Base-by-base conservation (phyloP, 495 filamentous ascomycete genomes). In the Lichenothelia convexa region DNA sequence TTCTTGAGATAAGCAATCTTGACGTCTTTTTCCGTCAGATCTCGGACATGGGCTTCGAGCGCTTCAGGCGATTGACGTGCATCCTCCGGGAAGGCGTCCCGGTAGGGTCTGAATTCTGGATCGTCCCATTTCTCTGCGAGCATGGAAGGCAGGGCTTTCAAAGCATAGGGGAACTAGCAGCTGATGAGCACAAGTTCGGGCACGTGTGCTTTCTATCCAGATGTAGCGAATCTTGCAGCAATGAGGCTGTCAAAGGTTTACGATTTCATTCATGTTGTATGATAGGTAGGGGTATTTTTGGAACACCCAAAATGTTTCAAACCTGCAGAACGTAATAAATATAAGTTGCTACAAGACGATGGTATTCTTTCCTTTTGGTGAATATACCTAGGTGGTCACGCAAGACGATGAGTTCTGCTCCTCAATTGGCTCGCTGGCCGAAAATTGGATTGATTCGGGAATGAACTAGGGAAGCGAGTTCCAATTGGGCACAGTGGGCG, bases 1-100 rank as follows among this genome's bases (percentile, higher is more conserved):
- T 67, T 62, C 54, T 83, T 83, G 38, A 81, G 62, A 50, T 75
- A 77, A 21, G 70, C 54, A 36, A 71, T 54, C 53, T 83, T 83
- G 36, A 77, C 58, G 46, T 81, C 78, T 36, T 60, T 65, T 36
- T 57, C 55, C 44, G 74, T 73, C 38, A 81, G 67, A 41, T 78
- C 71, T 42, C 63, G 53, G 35, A 79, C 63, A 49, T 79, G 73
- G 1, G 63, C 53, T 30, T 61, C 45, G 32, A 81, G 55, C 21
- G 63, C 62, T 4, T 56, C 51, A 23, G 61, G 65, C 16, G 61
- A 60, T 29, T 47, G 47, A 43, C 59, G 58, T 47, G 68, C 59
- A 39, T 69, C 62, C n/a, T 56, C 53, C 2, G 78, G 78, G 49
- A 81, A 82, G 23, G 69, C 68, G 41, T 65, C 48, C 36, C 61